Conservation (phyloP, 129 eudicot species). For the Dittrichia graveolens region DNA sequence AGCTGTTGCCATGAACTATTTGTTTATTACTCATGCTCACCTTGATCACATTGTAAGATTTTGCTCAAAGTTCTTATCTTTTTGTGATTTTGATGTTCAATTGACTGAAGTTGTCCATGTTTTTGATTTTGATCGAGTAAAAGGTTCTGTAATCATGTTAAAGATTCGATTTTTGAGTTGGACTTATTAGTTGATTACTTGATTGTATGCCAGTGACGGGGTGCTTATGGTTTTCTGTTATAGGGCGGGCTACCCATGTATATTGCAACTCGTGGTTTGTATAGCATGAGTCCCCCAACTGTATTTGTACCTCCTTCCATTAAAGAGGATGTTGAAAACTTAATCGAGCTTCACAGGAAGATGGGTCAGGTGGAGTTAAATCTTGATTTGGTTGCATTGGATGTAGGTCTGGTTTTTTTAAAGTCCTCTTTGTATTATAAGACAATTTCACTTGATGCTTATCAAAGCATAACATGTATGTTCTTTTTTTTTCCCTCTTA, state of each 20-base stretch:
- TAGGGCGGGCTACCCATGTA: slow-evolving; percentile 99
- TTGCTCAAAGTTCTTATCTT: background rate
- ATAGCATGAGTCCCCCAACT: slow-evolving; percentile 88
- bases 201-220: too few species aligned
- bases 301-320: slow-evolving; percentile 91
- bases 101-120: background rate
- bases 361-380: slow-evolving; percentile 91
- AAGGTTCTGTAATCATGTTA: background rate
- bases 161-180: background rate
- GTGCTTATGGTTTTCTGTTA: slow-evolving; percentile 11
- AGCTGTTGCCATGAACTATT: slow-evolving; percentile 84
- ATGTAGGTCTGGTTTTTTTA: slow-evolving; percentile 59
- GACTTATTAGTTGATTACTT: too few species aligned
- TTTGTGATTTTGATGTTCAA: slow-evolving; percentile 3
- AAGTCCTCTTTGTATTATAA: background rate
- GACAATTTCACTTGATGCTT: slow-evolving; percentile 9
- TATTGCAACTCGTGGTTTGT: slow-evolving; percentile 83
- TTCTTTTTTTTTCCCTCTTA: slow-evolving; percentile 22
- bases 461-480: background rate
- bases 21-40: slow-evolving; percentile 94
- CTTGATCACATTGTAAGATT: slow-evolving; percentile 92
- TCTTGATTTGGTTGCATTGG: slow-evolving; percentile 86
- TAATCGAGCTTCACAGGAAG: slow-evolving; percentile 78
- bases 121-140: background rate
- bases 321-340: slow-evolving; percentile 82